Base-by-base conservation (phyloP, 768 basidiomycete species). In the Russula compacta region DNA sequence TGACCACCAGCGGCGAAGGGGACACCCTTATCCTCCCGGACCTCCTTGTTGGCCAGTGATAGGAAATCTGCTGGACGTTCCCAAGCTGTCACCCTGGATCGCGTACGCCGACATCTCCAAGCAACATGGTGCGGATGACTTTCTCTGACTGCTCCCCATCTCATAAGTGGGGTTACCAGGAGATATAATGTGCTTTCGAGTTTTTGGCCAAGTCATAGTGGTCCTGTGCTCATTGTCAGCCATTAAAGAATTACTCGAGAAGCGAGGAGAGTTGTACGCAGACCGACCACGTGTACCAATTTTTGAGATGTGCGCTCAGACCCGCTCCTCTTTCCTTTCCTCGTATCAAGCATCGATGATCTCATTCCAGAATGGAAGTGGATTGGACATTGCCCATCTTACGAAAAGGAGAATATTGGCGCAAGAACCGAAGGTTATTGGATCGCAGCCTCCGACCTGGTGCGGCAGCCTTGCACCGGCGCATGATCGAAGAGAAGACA, bases 181-280 rank as follows among this genome's bases (percentile, higher is more conserved):
- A 38, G 32, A 59, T 15, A 2, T 64, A 3, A 29, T 64, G 2
- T 39, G 21, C 62, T 53, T 76, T 46, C 69, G 69, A 40, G 59
- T 81, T 24, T 68, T 84, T 35, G 75, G 77, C 19, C 77, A 78
- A 56, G 73, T 76, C 9, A 75, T 81, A 67, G 65, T 84, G 48
- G 71, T 85, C 53, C 69, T 84, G 36, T 80, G 76, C 68, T 77
- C 76, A 53, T 58, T 73, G 59, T 72, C 76, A 55, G 76, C 74
- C 6, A 73, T 78, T 32, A 73, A 74, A 12, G 81, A 79, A 55
- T 69, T 84, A 24, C 71, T 85, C 33, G 82, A 83, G 42, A 82
- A 76, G 66, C 75, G 81, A 51, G 78, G 81, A 56, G 66, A 75
- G 17, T 6, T 6, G 3, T 56, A 57, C 6, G 38, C 63, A 6